Base-by-base conservation (phyloP, 768 basidiomycete species). In the Lactarius sanguifluus region DNA sequence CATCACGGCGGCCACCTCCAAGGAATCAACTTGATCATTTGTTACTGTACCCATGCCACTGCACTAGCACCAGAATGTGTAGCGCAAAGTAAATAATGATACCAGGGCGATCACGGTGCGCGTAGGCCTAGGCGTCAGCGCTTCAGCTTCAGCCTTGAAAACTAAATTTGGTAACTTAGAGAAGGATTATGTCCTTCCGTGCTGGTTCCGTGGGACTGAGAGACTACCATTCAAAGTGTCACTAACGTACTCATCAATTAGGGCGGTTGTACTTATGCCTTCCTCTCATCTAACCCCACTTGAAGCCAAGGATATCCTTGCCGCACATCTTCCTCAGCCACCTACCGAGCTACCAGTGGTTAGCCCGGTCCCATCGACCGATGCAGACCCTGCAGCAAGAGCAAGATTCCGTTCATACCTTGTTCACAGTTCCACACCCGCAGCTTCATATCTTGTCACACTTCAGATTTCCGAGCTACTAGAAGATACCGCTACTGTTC, bases 261-360 rank as follows among this genome's bases (percentile, higher is more conserved):
- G 23, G 25, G 50, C 6, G 23, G 50, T 25, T 25, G 50, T 25
- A 12, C 16, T 41, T 30, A n/a, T 61, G 59, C 16, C 67, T 0
- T 4, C 28, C 47, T 38, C 55, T 23, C 45, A 57, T 61, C 45
- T 68, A 23, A 61, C 65, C 15, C 67, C 65, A n/a, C 55, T 59
- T 34, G 47, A 57, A 23, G 66, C 66, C 55, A 36, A 40, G 13
- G 52, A 16, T 0, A 67, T 67, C 28, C 62, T 67, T 12, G 6
- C 50, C 12, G 36, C 66, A 23, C 66, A 67, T 54, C 41, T 67
- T 59, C 43, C 66, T 59, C 32, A 43, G 43, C 58, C 66, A 32
- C 62, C 62, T 6, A 56, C 28, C 7, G 66, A 67, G 30, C 54
- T 45, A 0, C 66, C 62, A 2, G n/a, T 54, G 20, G 66, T 67